A percentile compares a stretch with the other conserved stretches of the same genome.
Evolutionary conservation across 345 rosid genomes (phyloP).

Genomic region (Cardiospermum halicacabum): DNA sequence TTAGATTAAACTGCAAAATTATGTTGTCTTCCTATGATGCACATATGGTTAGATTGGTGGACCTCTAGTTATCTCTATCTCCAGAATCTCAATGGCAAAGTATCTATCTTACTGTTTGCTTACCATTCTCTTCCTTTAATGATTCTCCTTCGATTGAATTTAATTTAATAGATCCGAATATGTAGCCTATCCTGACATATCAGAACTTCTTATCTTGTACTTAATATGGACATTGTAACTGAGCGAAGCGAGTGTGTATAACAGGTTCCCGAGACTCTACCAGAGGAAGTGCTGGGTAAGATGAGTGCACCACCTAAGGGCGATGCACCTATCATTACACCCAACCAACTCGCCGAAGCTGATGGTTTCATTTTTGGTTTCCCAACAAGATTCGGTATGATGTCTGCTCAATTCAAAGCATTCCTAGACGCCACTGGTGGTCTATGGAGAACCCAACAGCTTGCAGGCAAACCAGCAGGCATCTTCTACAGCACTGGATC

Average conservation of each 20-base stretch:
- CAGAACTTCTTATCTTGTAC: background rate
- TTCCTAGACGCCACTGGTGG: conserved; percentile 94
- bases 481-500: conserved; percentile 96
- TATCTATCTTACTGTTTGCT: background rate
- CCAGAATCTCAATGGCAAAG: background rate
- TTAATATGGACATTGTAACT: background rate
- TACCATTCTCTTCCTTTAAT: background rate
- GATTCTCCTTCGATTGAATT: background rate
- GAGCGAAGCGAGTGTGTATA: background rate
- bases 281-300: conserved; percentile 73
- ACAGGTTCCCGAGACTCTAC: conserved; percentile 89
- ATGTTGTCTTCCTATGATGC: background rate
- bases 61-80: background rate
- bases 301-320: conserved; percentile 93
- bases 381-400: conserved; percentile 98
- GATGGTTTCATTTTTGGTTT: conserved; percentile 89
- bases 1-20: too few species aligned
- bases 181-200: too few species aligned
- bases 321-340: conserved; percentile 71
- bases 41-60: background rate
- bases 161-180: too few species aligned
- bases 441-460: conserved; percentile 86
- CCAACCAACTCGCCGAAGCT: conserved; percentile 75
- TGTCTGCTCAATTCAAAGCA: conserved; percentile 97
- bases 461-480: conserved; percentile 97